Percentiles rank a stretch among this genome's conserved stretches.
These are phyloP conservation scores for Lumnitzera littorea DNA, from an alignment of 345 rosid genomes.

Conservation along the genomic window DNA sequence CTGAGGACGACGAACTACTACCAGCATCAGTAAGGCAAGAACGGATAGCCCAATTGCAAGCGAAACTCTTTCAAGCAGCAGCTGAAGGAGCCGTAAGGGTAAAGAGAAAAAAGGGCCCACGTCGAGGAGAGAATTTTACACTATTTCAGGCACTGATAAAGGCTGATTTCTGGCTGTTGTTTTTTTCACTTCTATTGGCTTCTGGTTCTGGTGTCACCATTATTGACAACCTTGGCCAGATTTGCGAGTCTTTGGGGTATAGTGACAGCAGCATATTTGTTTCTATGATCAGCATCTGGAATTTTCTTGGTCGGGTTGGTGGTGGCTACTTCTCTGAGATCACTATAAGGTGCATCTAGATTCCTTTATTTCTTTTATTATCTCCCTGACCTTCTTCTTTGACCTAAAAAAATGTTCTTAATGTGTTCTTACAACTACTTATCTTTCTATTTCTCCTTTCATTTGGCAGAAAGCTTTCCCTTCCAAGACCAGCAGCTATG, in stretches of 20 bases:
- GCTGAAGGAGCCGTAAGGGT: conserved; percentile 56
- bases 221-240: conserved; percentile 85
- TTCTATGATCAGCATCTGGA: conserved; percentile 81
- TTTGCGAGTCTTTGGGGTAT: conserved; percentile 60
- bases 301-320: conserved; percentile 85
- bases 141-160: conserved; percentile 58
- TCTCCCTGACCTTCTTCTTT: neutral
- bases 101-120: conserved; percentile 53
- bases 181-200: conserved; percentile 57
- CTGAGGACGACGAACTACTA: conserved; percentile 39
- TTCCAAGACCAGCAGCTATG: conserved; percentile 65
- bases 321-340: conserved; percentile 91
- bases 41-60: conserved; percentile 46
- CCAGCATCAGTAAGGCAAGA: conserved; percentile 44
- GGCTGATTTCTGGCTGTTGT: conserved; percentile 75
- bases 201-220: conserved; percentile 78
- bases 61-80: conserved; percentile 51
- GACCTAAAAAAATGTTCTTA: neutral
- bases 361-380: neutral
- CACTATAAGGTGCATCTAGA: conserved; percentile 40
- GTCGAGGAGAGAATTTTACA: conserved; percentile 75
- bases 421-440: conserved; percentile 1
- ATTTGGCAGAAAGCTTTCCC: conserved; percentile 36
- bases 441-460: neutral
- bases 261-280: conserved; percentile 51